Evolutionary conservation across 2,329 filamentous ascomycete species (phyloP), one percentile per base, ranked within the genome.

Genomic region (Fusarium staphyleae): DNA sequence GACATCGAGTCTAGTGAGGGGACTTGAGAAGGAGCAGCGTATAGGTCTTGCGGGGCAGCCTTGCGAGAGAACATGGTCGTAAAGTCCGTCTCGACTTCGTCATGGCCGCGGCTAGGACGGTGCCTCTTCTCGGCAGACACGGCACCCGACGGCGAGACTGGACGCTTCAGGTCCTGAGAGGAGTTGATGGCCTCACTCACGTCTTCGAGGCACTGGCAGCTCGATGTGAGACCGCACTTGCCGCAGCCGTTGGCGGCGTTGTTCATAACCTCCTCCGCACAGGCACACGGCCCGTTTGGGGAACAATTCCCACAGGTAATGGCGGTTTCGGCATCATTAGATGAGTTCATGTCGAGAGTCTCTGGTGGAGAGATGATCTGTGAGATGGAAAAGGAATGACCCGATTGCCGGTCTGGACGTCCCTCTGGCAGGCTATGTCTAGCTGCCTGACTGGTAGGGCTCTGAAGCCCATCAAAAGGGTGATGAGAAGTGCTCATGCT

Each of bases 21-120:
- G 9, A 73, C 59, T 41, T 74, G 76, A n/a, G 67, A 74, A 57
- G 69, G 72, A 7, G 62, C 46, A 26, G 66, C 57, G 46, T 63
- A 67, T 13, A 56, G 36, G 12, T 68, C 57, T 40, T 67, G 53
- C 55, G 67, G 57, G 42, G 61, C 41, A 63, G 76, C 69, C 62
- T 78, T 76, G 68, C 78, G 76, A 48, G 82, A 77, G 68, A 89
- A 89, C 62, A 85, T 81, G 56, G 81, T 74, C 5, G 89, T 91
- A 63, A 92, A 92, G 69, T 93, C 89, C 37, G 87, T 87, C 73
- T 92, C 90, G 59, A 86, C 81, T 47, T 79, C 75, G 48, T 89
- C 86, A 44, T 78, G 73, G 40, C 89, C 87, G 8, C 53, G 41
- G 24, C 46, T 65, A 10, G 79, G 71, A 15, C 81, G 81, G 34